Conservation (phyloP, 768 basidiomycete species). For the Mycena amicta region DNA sequence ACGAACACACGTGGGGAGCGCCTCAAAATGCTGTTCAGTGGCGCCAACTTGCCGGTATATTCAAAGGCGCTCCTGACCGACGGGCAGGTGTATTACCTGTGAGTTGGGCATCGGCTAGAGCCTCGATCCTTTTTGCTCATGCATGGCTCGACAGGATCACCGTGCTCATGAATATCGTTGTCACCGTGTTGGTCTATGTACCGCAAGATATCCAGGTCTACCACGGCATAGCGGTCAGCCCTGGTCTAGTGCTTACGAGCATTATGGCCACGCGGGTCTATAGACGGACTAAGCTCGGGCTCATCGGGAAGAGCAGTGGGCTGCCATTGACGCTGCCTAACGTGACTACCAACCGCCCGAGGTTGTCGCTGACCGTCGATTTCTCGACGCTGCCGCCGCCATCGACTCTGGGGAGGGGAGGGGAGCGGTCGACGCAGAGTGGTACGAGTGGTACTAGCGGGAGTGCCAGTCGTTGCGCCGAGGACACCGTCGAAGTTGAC, state of each 20-base stretch:
- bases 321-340: too few species aligned
- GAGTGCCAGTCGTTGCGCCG: too few species aligned
- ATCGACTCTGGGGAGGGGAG: too few species aligned
- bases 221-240: background rate
- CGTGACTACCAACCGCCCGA: too few species aligned
- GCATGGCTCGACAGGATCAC: slow-evolving; percentile 14
- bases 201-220: background rate
- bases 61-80: slow-evolving; percentile 29
- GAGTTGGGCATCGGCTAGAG: too few species aligned
- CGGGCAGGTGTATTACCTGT: slow-evolving; percentile 38
- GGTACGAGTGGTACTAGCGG: too few species aligned
- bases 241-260: slow-evolving; percentile 6
- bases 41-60: slow-evolving; percentile 29
- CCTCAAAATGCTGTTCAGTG: slow-evolving; percentile 19
- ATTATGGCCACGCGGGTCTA: slow-evolving; percentile 18
- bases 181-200: background rate
- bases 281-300: slow-evolving; percentile 3
- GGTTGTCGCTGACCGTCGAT: too few species aligned
- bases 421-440: too few species aligned
- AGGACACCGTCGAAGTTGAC: too few species aligned
- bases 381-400: too few species aligned
- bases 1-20: background rate
- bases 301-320: too few species aligned
- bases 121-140: too few species aligned
- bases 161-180: slow-evolving; percentile 15